These are phyloP conservation scores for Xerocomus nothofagi DNA, from an alignment of 1,284 basidiomycete species.

Conservation along the genomic window DNA sequence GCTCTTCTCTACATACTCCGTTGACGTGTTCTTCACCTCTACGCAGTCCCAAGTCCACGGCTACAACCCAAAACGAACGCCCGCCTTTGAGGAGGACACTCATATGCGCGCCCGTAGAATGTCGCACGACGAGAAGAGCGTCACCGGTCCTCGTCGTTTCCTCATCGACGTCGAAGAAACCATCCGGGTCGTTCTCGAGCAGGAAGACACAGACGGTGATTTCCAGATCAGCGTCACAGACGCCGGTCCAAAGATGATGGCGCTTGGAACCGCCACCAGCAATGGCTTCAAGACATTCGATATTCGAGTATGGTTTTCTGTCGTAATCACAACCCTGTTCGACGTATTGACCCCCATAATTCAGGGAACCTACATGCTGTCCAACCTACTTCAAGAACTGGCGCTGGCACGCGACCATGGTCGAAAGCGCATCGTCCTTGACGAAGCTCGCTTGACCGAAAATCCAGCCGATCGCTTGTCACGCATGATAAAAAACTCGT, in stretches of 20 bases:
- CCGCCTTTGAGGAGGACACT: conserved; percentile 73
- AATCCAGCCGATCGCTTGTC: conserved; percentile 97
- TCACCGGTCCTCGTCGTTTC: conserved; percentile 79
- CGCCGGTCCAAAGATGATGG: conserved; percentile 94
- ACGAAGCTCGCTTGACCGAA: conserved; percentile 93
- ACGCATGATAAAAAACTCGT: conserved; percentile 97
- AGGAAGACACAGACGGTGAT: conserved; percentile 97
- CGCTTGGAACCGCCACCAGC: conserved; percentile 93
- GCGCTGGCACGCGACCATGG: conserved; percentile 96
- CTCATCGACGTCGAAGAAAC: conserved; percentile 99
- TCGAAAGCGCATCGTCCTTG: conserved; percentile 95
- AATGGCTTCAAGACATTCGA: conserved; percentile 98
- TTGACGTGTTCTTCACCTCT: conserved; percentile 14
- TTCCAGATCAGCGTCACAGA: conserved; percentile 97
- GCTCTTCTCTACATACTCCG: conserved; percentile 17
- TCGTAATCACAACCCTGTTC: not conserved
- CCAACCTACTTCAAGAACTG: conserved; percentile 97
- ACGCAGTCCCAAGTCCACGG: conserved; percentile 60
- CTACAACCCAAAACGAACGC: conserved; percentile 64
- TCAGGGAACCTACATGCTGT: conserved; percentile 98
- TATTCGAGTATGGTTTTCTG: conserved; percentile 67
- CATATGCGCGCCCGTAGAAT: conserved; percentile 72
- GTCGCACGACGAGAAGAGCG: conserved; percentile 82
- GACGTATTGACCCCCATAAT: conserved; percentile 5
- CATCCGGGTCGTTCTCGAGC: conserved; percentile 92